A percentile compares a stretch with the other conserved stretches of the same genome.
Evolutionary conservation across 2,329 filamentous ascomycete genomes (phyloP).

Genomic region (Monosporascus sp.): DNA sequence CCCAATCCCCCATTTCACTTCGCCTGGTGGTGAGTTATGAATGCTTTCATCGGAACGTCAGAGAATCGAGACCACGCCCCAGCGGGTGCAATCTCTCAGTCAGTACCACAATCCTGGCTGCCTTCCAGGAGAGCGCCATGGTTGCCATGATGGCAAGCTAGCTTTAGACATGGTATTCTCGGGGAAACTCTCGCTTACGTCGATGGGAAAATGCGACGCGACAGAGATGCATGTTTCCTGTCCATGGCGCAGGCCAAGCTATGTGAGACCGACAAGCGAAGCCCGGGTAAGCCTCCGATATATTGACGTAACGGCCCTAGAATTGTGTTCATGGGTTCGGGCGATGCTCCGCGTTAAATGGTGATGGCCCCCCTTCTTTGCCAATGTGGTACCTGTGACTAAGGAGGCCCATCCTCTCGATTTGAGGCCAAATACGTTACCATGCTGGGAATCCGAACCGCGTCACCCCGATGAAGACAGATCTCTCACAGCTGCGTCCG

Average conservation of each 20-base stretch:
- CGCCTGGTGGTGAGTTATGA: background rate
- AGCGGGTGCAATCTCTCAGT: background rate
- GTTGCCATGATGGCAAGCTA: background rate
- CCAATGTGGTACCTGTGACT: too few species aligned
- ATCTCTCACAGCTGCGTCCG: background rate
- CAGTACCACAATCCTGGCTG: background rate
- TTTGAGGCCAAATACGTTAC: too few species aligned
- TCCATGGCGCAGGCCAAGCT: background rate
- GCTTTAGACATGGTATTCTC: too few species aligned
- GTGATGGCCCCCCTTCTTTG: too few species aligned
- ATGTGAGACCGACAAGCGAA: background rate
- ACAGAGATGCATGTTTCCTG: too few species aligned
- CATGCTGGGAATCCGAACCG: background rate
- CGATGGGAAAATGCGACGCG: background rate
- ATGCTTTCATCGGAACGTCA: background rate
- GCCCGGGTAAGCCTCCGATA: background rate
- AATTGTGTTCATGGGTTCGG: background rate
- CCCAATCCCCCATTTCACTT: background rate
- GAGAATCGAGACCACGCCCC: background rate
- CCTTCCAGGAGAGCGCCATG: background rate
- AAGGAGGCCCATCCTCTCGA: too few species aligned
- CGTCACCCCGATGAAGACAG: background rate
- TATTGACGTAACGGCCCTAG: background rate
- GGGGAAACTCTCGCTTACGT: background rate
- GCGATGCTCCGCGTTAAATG: too few species aligned